Evolutionary conservation across 1,139 yeast genomes (phyloP).

Genomic region (Suhomyces maxii): DNA sequence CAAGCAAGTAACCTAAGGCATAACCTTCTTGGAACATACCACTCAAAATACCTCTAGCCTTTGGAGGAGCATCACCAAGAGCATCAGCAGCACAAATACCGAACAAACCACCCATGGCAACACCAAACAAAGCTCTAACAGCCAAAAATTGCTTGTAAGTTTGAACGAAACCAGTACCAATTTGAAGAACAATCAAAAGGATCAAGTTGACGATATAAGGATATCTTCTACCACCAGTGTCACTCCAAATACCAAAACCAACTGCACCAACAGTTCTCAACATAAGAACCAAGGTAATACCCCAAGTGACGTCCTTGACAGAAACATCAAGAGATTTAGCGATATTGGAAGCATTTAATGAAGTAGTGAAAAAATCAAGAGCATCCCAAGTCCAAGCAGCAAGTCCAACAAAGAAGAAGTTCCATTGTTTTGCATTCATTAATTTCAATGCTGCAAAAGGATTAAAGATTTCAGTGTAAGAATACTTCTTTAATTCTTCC

Average conservation of each 20-base stretch:
- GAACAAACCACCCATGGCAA: slow-evolving; percentile 46
- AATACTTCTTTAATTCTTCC: slow-evolving; percentile 28
- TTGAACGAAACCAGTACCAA: slow-evolving; percentile 42
- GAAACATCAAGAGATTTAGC: slow-evolving; percentile 28
- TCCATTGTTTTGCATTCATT: slow-evolving; percentile 36
- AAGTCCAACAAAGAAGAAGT: slow-evolving; percentile 34
- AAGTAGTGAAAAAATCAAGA: slow-evolving; percentile 41
- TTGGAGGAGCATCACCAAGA: slow-evolving; percentile 37
- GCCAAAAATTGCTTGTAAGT: slow-evolving; percentile 41
- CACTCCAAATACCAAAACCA: slow-evolving; percentile 40
- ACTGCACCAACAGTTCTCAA: slow-evolving; percentile 46
- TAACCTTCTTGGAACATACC: slow-evolving; percentile 47
- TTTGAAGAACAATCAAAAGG: slow-evolving; percentile 35
- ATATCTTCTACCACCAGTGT: slow-evolving; percentile 39
- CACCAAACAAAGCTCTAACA: slow-evolving; percentile 42
- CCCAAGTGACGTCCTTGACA: slow-evolving; percentile 41
- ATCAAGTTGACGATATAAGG: slow-evolving; percentile 36
- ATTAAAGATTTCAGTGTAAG: slow-evolving; percentile 32
- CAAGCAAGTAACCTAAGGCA: slow-evolving; percentile 45
- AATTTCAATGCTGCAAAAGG: slow-evolving; percentile 35
- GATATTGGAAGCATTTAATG: slow-evolving; percentile 32
- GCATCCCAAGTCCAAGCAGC: slow-evolving; percentile 49
- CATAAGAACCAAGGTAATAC: slow-evolving; percentile 47
- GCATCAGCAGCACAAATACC: slow-evolving; percentile 43
- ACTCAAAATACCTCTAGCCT: slow-evolving; percentile 41